phyloP scores from a whole-genome alignment of 257 asterid species.

The Primulina eburnea region DNA sequence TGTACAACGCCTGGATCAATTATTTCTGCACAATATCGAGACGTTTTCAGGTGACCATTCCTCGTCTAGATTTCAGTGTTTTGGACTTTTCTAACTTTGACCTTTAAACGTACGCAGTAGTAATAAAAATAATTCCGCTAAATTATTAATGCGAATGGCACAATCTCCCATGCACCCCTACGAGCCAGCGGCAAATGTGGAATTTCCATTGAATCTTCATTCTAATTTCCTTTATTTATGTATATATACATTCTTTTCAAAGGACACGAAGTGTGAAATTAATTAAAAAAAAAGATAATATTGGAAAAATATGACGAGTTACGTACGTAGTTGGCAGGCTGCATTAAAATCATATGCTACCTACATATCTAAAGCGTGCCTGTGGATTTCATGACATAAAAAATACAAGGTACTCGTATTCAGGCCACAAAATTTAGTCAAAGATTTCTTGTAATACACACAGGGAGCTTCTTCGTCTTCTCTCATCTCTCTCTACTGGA shows the following conservation, averaged over 20 bases:
- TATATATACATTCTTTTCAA: no score
- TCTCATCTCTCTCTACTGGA: not conserved
- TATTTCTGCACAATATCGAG: no score
- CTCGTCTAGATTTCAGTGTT: not conserved
- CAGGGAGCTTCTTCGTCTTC: not conserved
- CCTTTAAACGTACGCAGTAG: no score
- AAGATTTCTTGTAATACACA: not conserved
- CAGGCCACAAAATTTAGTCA: not conserved
- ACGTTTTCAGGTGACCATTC: not conserved
- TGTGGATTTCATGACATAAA: not conserved
- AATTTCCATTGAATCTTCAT: not conserved
- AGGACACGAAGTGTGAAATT: no score
- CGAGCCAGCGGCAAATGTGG: not conserved
- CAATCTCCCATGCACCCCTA: not conserved
- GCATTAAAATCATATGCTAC: not conserved
- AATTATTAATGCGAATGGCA: not conserved
- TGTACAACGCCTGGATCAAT: no score
- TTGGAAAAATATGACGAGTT: not conserved
- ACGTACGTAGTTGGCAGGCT: not conserved
- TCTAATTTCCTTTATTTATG: no score
- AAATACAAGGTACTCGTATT: not conserved
- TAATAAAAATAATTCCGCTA: no score
- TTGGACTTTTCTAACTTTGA: not conserved
- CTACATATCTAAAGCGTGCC: not conserved
- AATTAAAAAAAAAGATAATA: not conserved